phyloP scores from a whole-genome alignment of 768 basidiomycete genomes.

The Mycena amicta region DNA sequence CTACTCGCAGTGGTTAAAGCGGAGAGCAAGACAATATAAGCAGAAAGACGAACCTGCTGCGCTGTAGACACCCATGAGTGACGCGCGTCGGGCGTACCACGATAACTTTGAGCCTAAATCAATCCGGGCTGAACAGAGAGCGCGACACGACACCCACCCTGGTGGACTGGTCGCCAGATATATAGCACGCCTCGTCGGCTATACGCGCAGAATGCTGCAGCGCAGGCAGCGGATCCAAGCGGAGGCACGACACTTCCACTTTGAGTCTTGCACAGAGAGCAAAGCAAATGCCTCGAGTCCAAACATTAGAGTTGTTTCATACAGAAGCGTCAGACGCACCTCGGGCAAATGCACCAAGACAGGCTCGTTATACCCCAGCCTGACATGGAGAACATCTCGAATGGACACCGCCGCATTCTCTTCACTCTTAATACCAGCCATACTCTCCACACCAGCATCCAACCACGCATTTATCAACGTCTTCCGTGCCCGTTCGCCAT shows the following conservation, averaged over 20 bases:
- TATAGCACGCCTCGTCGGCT: constrained; percentile 72
- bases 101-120: constrained; percentile 45
- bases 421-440: constrained; percentile 43
- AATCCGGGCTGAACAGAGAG: constrained; percentile 1
- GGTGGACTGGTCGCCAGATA: constrained; percentile 53
- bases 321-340: too few species aligned
- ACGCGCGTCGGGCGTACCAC: constrained; percentile 73
- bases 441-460: constrained; percentile 59
- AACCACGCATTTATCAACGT: constrained; percentile 76
- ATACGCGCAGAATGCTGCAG: constrained; percentile 61
- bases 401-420: constrained; percentile 34
- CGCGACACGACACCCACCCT: constrained; percentile 48
- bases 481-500: constrained; percentile 63
- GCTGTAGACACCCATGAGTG: constrained; percentile 67
- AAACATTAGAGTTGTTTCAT: too few species aligned
- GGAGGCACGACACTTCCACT: constrained; percentile 40
- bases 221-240: constrained; percentile 61
- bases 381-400: constrained; percentile 52
- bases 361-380: constrained; percentile 69
- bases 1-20: constrained; percentile 36
- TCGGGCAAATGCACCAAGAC: constrained; percentile 68
- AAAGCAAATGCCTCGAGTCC: constrained; percentile 69
- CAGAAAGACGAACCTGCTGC: constrained; percentile 55
- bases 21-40: neutral
- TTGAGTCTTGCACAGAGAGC: constrained; percentile 53